Conservation (phyloP, 1,284 basidiomycete species). For the Rhodotorula sp. region DNA sequence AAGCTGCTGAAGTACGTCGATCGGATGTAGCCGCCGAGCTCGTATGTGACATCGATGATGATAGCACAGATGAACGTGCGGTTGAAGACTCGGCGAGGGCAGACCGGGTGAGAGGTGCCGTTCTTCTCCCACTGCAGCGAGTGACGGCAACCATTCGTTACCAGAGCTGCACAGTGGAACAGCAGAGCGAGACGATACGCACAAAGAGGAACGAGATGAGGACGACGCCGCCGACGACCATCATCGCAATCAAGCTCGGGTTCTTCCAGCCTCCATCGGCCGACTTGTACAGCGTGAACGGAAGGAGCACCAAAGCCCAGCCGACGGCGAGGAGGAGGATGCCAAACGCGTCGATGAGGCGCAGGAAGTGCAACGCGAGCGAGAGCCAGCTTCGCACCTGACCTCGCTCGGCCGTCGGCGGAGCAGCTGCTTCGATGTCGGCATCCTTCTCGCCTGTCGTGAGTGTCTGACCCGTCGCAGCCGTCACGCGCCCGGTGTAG, state of each 20-base stretch:
- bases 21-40: neutral
- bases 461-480: no score
- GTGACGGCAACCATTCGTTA: no score
- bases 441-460: no score
- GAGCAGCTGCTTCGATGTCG: neutral
- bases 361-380: neutral
- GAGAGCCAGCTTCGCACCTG: no score
- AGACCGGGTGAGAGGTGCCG: neutral
- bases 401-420: no score
- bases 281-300: neutral
- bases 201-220: neutral
- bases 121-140: no score
- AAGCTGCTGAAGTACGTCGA: no score
- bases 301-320: neutral
- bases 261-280: neutral
- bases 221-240: neutral
- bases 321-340: neutral
- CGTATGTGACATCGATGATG: neutral
- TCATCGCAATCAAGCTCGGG: no score
- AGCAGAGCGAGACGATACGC: no score
- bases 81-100: neutral
- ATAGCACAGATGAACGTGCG: slow-evolving; percentile 6
- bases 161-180: no score
- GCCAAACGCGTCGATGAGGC: neutral
- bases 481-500: neutral